Base-by-base conservation (phyloP, 2,329 filamentous ascomycete genomes). In the Zasmidium citrigriseum region DNA sequence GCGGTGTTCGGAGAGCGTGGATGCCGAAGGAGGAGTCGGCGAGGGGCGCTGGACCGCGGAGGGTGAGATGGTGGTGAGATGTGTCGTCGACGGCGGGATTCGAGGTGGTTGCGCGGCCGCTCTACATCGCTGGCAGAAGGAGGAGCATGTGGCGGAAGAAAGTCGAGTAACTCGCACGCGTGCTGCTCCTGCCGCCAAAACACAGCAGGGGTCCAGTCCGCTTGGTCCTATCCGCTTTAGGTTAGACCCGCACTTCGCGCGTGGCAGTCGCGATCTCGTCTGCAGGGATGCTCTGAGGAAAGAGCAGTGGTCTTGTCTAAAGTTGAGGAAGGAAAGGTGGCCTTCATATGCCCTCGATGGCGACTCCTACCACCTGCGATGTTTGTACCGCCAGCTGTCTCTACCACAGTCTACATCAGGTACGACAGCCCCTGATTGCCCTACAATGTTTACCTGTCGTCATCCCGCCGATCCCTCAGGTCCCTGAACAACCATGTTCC, bases 1-100 rank as follows among this genome's bases (percentile, higher is more conserved):
- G 58, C 50, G 27, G 53, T 46, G 58, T 24, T 21, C 44, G 46
- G 22, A 20, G 34, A 48, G 23, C 41, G 25, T 22, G 46, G n/a
- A 46, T 22, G 50, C 38, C 55, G 50, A 41, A 21, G 25, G 48
- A 20, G 4, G 7, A 16, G n/a, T 41, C 50, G 24, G 50, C 34
- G 50, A 22, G 10, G 29, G 50, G 11, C 2, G 50, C 16, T 5
- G 25, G 29, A 25, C 21, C 21, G 24, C 11, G 7, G 44, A 4
- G 5, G 45, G 46, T 24, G 53, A 44, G 46, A 50, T 38, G 16
- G 47, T 44, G 34, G 29, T 25, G 48, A 29, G n/a, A 2, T 20
- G 44, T 46, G 47, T 46, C 20, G 49, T n/a, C 9, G 16, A 16
- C 2, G 55, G 22, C 29, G 38, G 41, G 45, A 38, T 20, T 41